Evolutionary conservation across 2,329 filamentous ascomycete species (phyloP).

Genomic region (Trichoderma sp.): DNA sequence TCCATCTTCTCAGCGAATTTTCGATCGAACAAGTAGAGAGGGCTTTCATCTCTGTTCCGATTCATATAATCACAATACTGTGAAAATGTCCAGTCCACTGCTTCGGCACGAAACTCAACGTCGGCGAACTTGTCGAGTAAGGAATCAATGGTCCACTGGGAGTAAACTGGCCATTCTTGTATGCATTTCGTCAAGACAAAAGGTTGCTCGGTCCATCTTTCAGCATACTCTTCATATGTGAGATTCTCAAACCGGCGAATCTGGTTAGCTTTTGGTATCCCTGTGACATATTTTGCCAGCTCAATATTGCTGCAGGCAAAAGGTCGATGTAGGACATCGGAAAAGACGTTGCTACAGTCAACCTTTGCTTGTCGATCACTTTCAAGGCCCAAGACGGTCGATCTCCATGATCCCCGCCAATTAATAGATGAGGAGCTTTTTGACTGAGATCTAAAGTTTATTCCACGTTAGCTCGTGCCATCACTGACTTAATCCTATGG

Average conservation of each 20-base stretch:
- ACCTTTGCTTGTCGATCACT: slow-evolving; percentile 52
- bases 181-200: slow-evolving; percentile 86
- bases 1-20: slow-evolving; percentile 83
- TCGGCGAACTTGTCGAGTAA: slow-evolving; percentile 63
- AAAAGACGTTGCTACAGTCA: slow-evolving; percentile 77
- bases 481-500: neutral
- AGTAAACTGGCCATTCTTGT: slow-evolving; percentile 74
- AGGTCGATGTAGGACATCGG: slow-evolving; percentile 83
- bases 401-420: slow-evolving; percentile 84
- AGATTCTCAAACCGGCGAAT: slow-evolving; percentile 70
- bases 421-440: slow-evolving; percentile 33
- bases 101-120: slow-evolving; percentile 80
- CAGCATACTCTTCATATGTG: slow-evolving; percentile 68
- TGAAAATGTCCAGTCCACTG: slow-evolving; percentile 85
- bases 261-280: slow-evolving; percentile 70
- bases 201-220: slow-evolving; percentile 72
- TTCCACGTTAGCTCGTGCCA: slow-evolving; percentile 3
- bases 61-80: slow-evolving; percentile 81
- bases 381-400: slow-evolving; percentile 65
- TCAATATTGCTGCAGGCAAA: slow-evolving; percentile 82
- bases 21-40: slow-evolving; percentile 88
- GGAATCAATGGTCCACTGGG: slow-evolving; percentile 68
- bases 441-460: neutral
- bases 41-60: slow-evolving; percentile 78
- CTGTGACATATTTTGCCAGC: slow-evolving; percentile 61